These are phyloP conservation scores for Bretschneidera sinensis DNA, from an alignment of 345 rosid species.

Conservation along the genomic window DNA sequence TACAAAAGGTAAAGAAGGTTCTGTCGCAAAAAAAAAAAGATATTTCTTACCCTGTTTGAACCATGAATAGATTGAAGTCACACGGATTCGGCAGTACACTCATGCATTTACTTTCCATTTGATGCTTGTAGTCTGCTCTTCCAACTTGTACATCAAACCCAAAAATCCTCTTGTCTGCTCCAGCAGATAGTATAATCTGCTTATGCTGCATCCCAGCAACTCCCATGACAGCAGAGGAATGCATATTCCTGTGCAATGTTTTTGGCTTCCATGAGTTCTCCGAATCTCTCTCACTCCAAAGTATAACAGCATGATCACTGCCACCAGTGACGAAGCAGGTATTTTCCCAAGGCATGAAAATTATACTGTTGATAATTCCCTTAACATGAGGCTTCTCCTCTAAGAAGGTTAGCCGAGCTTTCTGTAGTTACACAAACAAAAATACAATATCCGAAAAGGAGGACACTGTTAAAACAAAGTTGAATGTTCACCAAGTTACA, in stretches of 20 bases:
- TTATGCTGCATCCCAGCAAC: slow-evolving; percentile 82
- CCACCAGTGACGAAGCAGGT: slow-evolving; percentile 79
- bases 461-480: background rate
- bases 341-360: slow-evolving; percentile 79
- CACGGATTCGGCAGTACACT: slow-evolving; percentile 87
- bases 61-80: slow-evolving; percentile 93
- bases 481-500: background rate
- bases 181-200: slow-evolving; percentile 72
- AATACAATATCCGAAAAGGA: background rate
- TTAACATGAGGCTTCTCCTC: slow-evolving; percentile 78
- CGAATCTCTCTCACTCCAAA: slow-evolving; percentile 67
- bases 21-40: slow-evolving; percentile 3
- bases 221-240: slow-evolving; percentile 96
- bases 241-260: slow-evolving; percentile 62
- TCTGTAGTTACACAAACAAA: slow-evolving; percentile 31
- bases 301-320: slow-evolving; percentile 78
- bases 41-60: slow-evolving; percentile 77
- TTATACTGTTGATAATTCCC: slow-evolving; percentile 77
- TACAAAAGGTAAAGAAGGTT: too few relatives aligned
- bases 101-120: slow-evolving; percentile 91
- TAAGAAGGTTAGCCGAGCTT: slow-evolving; percentile 52
- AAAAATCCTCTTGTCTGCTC: slow-evolving; percentile 75
- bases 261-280: slow-evolving; percentile 74
- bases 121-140: slow-evolving; percentile 71
- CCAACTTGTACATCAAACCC: slow-evolving; percentile 73